A percentile compares a stretch with the other conserved stretches of the same genome.
phyloP scores from a whole-genome alignment of 1,284 basidiomycete species.

The Gymnopus androsaceus region DNA sequence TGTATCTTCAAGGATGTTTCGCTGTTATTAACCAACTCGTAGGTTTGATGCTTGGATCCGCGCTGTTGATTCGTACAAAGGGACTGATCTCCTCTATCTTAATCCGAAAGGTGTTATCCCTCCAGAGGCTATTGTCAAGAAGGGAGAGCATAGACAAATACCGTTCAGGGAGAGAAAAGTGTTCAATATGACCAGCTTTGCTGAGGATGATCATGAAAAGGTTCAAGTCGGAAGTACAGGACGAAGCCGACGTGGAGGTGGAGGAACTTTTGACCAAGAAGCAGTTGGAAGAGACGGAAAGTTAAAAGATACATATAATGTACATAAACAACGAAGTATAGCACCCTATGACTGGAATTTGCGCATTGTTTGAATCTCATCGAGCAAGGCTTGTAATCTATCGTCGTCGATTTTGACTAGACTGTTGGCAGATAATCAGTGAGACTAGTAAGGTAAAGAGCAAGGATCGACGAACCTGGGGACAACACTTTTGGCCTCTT shows the following conservation, averaged over 20 bases:
- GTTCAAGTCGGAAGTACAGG: slow-evolving; percentile 42
- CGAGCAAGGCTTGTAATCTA: slow-evolving; percentile 74
- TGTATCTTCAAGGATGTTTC: not conserved
- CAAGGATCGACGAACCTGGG: slow-evolving; percentile 61
- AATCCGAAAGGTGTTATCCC: slow-evolving; percentile 76
- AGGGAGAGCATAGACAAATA: slow-evolving; percentile 57
- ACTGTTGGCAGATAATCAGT: slow-evolving; percentile 38
- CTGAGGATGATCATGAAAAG: slow-evolving; percentile 37
- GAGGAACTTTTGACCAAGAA: slow-evolving; percentile 52
- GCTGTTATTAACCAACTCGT: not conserved
- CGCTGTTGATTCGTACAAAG: slow-evolving; percentile 67
- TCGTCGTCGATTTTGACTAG: slow-evolving; percentile 88
- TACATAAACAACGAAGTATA: not conserved
- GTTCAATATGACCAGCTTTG: slow-evolving; percentile 64
- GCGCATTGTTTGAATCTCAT: slow-evolving; percentile 87
- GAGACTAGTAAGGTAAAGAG: slow-evolving; percentile 1
- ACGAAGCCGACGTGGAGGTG: slow-evolving; percentile 54
- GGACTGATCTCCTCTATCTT: slow-evolving; percentile 69
- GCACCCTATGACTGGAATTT: slow-evolving; percentile 73
- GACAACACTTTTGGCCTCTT: slow-evolving; percentile 89
- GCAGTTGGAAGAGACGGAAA: slow-evolving; percentile 71
- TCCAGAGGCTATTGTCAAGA: slow-evolving; percentile 61
- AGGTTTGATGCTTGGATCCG: slow-evolving; percentile 81
- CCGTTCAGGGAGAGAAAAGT: slow-evolving; percentile 67
- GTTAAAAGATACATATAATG: slow-evolving; percentile 36